Evolutionary conservation across 2,329 filamentous ascomycete genomes (phyloP).

Genomic region (Magnaporthiopsis rhizophila): DNA sequence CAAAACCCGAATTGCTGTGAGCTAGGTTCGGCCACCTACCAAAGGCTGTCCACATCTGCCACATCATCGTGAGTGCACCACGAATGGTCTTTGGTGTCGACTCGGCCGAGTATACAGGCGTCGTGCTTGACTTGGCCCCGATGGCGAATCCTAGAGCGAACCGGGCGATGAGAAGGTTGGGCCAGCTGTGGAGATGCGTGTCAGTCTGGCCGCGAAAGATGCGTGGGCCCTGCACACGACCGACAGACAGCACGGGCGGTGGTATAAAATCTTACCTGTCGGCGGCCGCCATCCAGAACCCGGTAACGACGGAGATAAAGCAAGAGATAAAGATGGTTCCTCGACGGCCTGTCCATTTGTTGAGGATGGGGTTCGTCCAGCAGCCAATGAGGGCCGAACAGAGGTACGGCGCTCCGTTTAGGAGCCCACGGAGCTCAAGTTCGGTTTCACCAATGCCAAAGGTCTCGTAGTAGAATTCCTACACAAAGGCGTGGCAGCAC

Average conservation of each 20-base stretch:
- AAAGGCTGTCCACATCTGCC: conserved; percentile 34
- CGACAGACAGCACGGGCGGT: not conserved
- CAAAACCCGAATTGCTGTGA: no score
- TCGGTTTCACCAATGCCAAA: not conserved
- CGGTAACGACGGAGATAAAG: conserved; percentile 48
- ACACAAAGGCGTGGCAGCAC: not conserved
- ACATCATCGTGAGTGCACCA: conserved; percentile 3
- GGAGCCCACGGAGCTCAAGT: not conserved
- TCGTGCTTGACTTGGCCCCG: conserved; percentile 50
- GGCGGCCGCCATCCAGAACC: conserved; percentile 55
- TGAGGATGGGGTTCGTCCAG: conserved; percentile 38
- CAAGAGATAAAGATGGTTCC: conserved; percentile 22
- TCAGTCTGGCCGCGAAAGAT: not conserved
- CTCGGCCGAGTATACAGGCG: conserved; percentile 6
- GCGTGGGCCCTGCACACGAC: not conserved
- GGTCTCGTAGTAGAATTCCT: conserved; percentile 2
- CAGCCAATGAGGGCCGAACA: conserved; percentile 36
- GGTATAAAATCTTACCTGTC: conserved; percentile 30
- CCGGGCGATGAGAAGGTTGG: conserved; percentile 56
- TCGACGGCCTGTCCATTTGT: conserved; percentile 32
- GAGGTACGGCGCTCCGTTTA: conserved; percentile 5
- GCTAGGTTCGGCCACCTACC: not conserved
- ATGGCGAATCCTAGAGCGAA: conserved; percentile 62
- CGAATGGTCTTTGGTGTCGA: conserved; percentile 2
- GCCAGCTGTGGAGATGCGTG: conserved; percentile 35